Percentiles rank a stretch among this genome's conserved stretches.
Evolutionary conservation across 257 asterid genomes (phyloP).

Genomic region (Solanum medicagineum): DNA sequence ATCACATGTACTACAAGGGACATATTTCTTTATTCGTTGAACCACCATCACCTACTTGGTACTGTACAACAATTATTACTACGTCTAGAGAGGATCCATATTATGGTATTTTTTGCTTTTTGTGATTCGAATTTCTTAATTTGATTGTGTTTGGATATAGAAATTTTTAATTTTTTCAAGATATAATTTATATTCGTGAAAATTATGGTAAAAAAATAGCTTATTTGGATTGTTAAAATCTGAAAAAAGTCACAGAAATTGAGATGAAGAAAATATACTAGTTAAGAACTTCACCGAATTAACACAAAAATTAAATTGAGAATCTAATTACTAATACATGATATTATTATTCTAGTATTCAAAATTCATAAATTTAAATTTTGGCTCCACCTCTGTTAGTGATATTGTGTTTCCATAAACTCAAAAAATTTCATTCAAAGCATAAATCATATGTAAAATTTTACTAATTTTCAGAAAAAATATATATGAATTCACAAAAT

Average conservation of each 20-base stretch:
- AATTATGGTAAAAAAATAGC: too few relatives aligned
- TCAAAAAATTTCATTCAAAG: not conserved
- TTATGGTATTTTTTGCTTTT: not conserved
- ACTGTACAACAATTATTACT: not conserved
- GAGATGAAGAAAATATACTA: too few relatives aligned
- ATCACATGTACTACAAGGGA: not conserved
- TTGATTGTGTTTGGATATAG: not conserved
- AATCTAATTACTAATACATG: not conserved
- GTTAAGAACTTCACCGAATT: too few relatives aligned
- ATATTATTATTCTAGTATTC: too few relatives aligned
- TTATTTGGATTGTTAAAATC: too few relatives aligned
- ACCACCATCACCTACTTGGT: not conserved
- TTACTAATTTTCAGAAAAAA: not conserved
- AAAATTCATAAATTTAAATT: too few relatives aligned
- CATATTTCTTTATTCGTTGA: not conserved
- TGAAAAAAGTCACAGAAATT: too few relatives aligned
- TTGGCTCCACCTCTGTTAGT: too few relatives aligned
- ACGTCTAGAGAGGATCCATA: not conserved
- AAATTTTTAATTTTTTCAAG: not conserved
- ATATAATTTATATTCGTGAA: too few relatives aligned
- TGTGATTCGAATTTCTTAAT: not conserved
- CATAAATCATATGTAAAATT: not conserved
- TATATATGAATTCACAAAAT: not conserved
- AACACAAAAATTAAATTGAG: not conserved
- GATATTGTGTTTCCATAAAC: not conserved